Evolutionary conservation across 345 rosid genomes (phyloP).

Genomic region (Eucalyptus regnans): DNA sequence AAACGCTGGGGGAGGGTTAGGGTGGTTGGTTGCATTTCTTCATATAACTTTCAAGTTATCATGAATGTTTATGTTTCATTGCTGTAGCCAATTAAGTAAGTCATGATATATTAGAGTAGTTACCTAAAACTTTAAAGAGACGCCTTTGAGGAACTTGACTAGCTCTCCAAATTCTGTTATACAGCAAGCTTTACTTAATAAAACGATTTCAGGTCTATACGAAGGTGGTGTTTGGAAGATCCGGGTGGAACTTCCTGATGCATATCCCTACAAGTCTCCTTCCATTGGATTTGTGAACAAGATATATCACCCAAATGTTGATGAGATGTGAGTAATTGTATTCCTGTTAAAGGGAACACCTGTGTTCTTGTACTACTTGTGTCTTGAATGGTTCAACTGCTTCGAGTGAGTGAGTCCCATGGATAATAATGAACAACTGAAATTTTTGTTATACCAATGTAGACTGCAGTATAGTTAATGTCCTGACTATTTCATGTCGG

Average conservation of each 20-base stretch:
- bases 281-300: constrained; percentile 64
- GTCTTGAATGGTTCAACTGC: neutral
- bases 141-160: neutral
- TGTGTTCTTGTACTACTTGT: neutral
- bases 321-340: constrained; percentile 43
- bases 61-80: neutral
- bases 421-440: neutral
- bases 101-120: neutral
- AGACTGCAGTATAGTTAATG: neutral
- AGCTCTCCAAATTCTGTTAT: neutral
- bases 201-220: constrained; percentile 39
- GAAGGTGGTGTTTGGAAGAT: constrained; percentile 74
- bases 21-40: neutral
- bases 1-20: neutral
- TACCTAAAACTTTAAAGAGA: neutral
- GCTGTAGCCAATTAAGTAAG: neutral
- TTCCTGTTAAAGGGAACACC: neutral
- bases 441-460: neutral
- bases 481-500: neutral
- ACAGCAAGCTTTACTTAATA: neutral
- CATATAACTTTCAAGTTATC: neutral
- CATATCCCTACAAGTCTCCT: constrained; percentile 73
- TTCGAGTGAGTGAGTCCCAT: neutral
- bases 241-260: constrained; percentile 70
- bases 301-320: constrained; percentile 74